Conservation (phyloP, 148 eudicot genomes). For the Fagopyrum tataricum region DNA sequence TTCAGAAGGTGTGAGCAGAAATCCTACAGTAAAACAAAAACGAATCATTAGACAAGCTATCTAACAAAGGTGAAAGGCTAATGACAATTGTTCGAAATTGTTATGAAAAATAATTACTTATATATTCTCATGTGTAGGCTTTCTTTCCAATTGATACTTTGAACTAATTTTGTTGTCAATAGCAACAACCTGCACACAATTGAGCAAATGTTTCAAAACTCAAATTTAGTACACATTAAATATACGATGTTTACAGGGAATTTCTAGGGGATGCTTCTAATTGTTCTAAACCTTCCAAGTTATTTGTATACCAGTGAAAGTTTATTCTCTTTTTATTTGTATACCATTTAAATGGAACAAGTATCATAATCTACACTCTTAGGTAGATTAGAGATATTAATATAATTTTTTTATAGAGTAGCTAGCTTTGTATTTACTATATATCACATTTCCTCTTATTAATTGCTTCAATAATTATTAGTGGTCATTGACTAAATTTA, state of each 20-base stretch:
- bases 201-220: background rate
- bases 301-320: too few relatives aligned
- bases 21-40: slow-evolving; percentile 42
- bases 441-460: too few relatives aligned
- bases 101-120: slow-evolving; percentile 44
- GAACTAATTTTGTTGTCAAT: slow-evolving; percentile 74
- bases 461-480: too few relatives aligned
- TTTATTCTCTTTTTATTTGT: too few relatives aligned
- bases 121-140: slow-evolving; percentile 49
- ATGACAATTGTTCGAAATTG: background rate
- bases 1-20: slow-evolving; percentile 60
- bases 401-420: too few relatives aligned
- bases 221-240: background rate
- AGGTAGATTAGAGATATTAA: too few relatives aligned
- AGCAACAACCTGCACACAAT: slow-evolving; percentile 51
- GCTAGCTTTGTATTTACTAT: too few relatives aligned
- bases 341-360: too few relatives aligned
- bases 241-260: background rate
- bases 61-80: background rate
- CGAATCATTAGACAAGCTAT: background rate
- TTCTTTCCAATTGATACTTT: slow-evolving; percentile 71
- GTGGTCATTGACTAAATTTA: too few relatives aligned
- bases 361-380: too few relatives aligned
- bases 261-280: too few relatives aligned
- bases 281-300: too few relatives aligned